Conservation (phyloP, 2,329 filamentous ascomycete species). For the Laburnicola sp. region DNA sequence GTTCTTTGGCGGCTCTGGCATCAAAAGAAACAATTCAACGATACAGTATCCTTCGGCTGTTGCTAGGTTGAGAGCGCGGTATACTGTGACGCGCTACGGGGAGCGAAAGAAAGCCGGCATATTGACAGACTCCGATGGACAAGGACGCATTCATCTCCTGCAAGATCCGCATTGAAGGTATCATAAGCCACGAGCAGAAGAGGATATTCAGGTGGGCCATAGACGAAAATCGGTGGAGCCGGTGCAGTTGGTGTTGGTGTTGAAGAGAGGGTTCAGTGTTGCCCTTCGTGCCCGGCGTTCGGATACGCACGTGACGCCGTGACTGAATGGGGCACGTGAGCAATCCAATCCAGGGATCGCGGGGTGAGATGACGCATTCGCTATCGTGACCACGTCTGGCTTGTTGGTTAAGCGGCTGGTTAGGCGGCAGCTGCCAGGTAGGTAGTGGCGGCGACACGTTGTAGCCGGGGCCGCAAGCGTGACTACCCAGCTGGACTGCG, state of each 20-base stretch:
- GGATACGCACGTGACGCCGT: background rate
- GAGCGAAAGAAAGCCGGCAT: background rate
- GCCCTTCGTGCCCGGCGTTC: background rate
- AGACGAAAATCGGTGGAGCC: too few relatives aligned
- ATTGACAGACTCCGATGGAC: background rate
- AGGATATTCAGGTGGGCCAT: too few relatives aligned
- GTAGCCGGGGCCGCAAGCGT: slow-evolving; percentile 6
- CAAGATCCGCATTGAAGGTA: too few relatives aligned
- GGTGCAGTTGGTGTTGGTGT: too few relatives aligned
- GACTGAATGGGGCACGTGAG: background rate
- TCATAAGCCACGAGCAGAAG: too few relatives aligned
- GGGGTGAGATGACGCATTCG: background rate
- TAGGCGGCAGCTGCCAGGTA: background rate
- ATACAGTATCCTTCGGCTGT: too few relatives aligned
- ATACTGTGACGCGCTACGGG: background rate
- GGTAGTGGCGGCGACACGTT: background rate
- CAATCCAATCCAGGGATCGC: background rate
- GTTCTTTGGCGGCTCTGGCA: background rate
- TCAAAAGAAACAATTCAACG: too few relatives aligned
- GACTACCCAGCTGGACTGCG: slow-evolving; percentile 8
- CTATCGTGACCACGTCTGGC: background rate
- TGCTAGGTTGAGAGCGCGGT: too few relatives aligned
- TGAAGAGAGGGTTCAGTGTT: too few relatives aligned
- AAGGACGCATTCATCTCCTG: background rate
- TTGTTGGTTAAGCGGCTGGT: background rate